Base-by-base conservation (phyloP, 805 yeast genomes). In the Metschnikowia sp. region DNA sequence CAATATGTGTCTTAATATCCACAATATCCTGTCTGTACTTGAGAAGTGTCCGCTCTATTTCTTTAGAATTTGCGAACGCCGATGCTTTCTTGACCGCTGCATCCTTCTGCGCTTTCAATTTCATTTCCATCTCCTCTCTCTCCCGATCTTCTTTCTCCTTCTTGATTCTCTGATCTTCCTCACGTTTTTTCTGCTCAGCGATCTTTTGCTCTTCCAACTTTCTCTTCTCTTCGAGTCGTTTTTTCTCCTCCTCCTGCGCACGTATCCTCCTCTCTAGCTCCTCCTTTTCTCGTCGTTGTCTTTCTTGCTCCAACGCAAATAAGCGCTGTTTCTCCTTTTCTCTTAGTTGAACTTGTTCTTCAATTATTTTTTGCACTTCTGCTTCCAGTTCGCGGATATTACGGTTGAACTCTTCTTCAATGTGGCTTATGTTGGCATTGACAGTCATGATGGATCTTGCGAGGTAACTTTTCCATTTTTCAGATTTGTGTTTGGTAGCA, bases 1-100 rank as follows among this genome's bases (percentile, higher is more conserved):
- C 82, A 11, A 91, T 74, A 18, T 79, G 74, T 1, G 52, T 53
- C 59, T 90, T 88, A 50, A 88, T 86, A 36, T 78, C 75, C 10
- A 59, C 59, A 32, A 84, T 84, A 54, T 74, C 76, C 39, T 72
- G 61, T 51, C 75, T 81, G 59, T 82, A 78, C 48, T 73, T 66
- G 31, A 68, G 46, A 52, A 78, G 83, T 13, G 61, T 66, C 32
- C 62, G 58, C 47, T 77, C 81, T 28, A 82, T 69, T 4, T 54
- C 57, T 0, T 40, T 35, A 18, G 61, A 69, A 46, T 70, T 65
- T 0, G 75, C 68, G 29, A 62, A 48, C 2, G 72, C 75, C 35
- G 59, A 58, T 26, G 58, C 62, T 43, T 58, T 60, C 39, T 49
- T 48, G 8, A 49, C 46, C 7, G 52, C 54, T 13, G 46, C 39